Base-by-base conservation (phyloP, 768 basidiomycete species). In the Xerocomellus amylosporus region DNA sequence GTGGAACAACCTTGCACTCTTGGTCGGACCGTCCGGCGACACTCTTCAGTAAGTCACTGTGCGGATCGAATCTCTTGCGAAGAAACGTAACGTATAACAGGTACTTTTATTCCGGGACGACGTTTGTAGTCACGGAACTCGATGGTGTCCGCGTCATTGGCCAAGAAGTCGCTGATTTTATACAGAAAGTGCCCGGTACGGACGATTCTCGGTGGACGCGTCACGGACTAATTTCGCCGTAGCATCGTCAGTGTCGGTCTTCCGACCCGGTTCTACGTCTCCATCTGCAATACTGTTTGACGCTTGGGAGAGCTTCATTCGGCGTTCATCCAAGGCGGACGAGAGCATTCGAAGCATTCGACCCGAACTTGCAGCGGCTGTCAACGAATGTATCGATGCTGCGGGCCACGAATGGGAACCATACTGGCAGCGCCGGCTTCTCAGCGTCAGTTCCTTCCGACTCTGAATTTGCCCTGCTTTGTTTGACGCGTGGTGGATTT, bases 1-100 rank as follows among this genome's bases (percentile, higher is more conserved):
- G 19, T 98, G 93, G 92, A 82, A 84, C 40, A 74, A 79, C 19
- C 72, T 87, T 30, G 88, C 85, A 0, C 74, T 93, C 4, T 76
- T 99, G 30, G 91, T 97, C n/a, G 94, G 96, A 6, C 97, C 97
- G 14, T 89, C 84, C 52, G 93, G 93, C 2, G 91, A 95, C 62
- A 86, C 83, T 0, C 74, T 98, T 22, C 82, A 83, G 94, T 95
- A 69, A 59, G 90, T 72, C 38, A 7, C 5, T 7, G 13, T 30
- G 24, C 20, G 26, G 41, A 51, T 40, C 19, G 14, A 49, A n/a
- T 22, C 3, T 41, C 5, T 19, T 46, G 39, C 58, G 22, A 43
- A 36, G 22, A 40, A 49, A 67, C 34, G 34, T 58, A 14, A 63
- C 26, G 48, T 13, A 31, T 40, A 10, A 6, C n/a, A 97, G 94